These are phyloP conservation scores for Mycosarcoma maydis DNA, from an alignment of 1,284 basidiomycete species.

Conservation along the genomic window DNA sequence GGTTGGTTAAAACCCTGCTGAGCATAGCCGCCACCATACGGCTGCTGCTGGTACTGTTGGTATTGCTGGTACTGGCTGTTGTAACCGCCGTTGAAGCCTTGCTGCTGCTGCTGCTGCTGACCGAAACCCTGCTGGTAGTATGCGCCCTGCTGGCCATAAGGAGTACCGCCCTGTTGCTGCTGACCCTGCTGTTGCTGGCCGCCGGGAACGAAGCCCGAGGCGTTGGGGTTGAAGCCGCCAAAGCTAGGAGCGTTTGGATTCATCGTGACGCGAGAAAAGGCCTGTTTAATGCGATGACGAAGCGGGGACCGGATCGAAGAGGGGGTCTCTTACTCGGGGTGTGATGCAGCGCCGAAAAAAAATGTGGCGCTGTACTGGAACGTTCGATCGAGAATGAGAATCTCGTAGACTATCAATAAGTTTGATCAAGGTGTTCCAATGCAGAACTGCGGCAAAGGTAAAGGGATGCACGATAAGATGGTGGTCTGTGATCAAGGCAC, in stretches of 20 bases:
- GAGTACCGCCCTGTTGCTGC: slow-evolving; percentile 38
- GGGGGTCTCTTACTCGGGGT: not conserved
- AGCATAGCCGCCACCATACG: slow-evolving; percentile 43
- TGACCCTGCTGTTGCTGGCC: slow-evolving; percentile 44
- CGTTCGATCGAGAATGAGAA: not conserved
- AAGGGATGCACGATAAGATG: no score
- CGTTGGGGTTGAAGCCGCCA: slow-evolving; percentile 64
- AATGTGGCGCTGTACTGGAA: not conserved
- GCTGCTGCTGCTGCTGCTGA: slow-evolving; percentile 37
- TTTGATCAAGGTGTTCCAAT: no score
- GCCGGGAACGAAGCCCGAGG: slow-evolving; percentile 62
- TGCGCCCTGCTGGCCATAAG: slow-evolving; percentile 41
- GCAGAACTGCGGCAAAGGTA: no score
- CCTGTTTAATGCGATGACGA: not conserved
- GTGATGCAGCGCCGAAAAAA: not conserved
- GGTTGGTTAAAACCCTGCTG: slow-evolving; percentile 42
- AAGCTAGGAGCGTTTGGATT: slow-evolving; percentile 66
- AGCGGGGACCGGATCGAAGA: not conserved
- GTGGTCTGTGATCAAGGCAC: not conserved
- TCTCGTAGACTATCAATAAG: not conserved
- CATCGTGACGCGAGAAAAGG: slow-evolving; percentile 32
- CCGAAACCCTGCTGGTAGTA: slow-evolving; percentile 51
- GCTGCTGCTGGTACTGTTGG: slow-evolving; percentile 38
- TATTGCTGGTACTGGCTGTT: slow-evolving; percentile 40
- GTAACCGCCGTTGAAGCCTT: slow-evolving; percentile 41